A percentile compares a stretch with the other conserved stretches of the same genome.
These are phyloP conservation scores for Aspergillus bertholletiae DNA, from an alignment of 495 filamentous ascomycete genomes.

Conservation along the genomic window DNA sequence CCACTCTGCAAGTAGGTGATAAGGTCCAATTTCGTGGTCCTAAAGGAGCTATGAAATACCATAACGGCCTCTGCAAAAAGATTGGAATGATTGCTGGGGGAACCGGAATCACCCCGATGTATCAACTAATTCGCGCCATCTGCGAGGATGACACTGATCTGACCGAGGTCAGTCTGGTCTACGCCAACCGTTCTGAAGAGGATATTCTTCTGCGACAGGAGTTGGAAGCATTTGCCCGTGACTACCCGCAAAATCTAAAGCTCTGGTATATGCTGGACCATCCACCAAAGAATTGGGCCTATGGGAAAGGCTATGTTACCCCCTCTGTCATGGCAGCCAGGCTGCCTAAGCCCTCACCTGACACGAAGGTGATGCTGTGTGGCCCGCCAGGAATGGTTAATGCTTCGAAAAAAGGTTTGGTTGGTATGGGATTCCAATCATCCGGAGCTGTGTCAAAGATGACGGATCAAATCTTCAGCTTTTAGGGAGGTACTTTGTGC, in stretches of 20 bases:
- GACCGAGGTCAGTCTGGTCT: conserved; percentile 45
- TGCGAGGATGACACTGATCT: conserved; percentile 44
- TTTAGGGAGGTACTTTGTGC: no score
- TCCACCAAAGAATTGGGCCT: conserved; percentile 20
- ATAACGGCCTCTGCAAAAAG: conserved; percentile 20
- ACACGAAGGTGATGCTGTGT: conserved; percentile 38
- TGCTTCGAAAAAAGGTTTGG: conserved; percentile 33
- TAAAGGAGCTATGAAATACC: conserved; percentile 46
- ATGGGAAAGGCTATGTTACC: conserved; percentile 20
- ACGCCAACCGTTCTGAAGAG: conserved; percentile 35
- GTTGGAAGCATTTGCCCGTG: conserved; percentile 42
- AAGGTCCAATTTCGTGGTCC: conserved; percentile 45
- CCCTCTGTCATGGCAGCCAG: conserved; percentile 17
- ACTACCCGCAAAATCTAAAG: conserved; percentile 35
- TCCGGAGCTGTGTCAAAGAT: conserved; percentile 34
- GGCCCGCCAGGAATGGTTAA: conserved; percentile 39
- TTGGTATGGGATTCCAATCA: conserved; percentile 25
- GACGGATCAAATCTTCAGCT: conserved; percentile 38
- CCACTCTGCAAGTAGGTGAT: conserved; percentile 36
- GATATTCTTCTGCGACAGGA: conserved; percentile 42
- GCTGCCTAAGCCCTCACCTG: conserved; percentile 21
- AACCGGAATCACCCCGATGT: conserved; percentile 61
- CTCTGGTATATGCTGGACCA: conserved; percentile 42
- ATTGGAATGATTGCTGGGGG: conserved; percentile 51
- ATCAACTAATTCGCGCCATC: conserved; percentile 50